Evolutionary conservation across 2,329 filamentous ascomycete genomes (phyloP).

Genomic region (Furcasterigmium sp.): DNA sequence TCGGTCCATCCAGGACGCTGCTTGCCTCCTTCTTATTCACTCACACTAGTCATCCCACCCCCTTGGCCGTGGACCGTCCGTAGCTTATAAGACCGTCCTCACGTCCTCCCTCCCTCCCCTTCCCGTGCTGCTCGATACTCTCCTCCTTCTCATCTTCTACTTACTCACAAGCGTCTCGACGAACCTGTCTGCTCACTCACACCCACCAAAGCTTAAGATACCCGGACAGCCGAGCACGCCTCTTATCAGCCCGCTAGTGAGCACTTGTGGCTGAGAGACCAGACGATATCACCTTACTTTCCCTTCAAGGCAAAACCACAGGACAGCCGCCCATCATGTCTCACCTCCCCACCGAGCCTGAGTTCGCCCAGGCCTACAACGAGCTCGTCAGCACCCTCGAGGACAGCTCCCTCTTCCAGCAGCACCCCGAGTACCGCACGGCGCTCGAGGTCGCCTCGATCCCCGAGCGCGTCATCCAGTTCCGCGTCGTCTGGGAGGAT

Average conservation of each 20-base stretch:
- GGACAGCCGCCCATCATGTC: constrained; percentile 54
- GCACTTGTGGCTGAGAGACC: background rate
- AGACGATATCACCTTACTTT: background rate
- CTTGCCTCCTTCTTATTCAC: background rate
- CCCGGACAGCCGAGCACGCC: no score
- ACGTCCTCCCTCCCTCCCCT: background rate
- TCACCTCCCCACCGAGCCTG: constrained; percentile 81
- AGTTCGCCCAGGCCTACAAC: constrained; percentile 98
- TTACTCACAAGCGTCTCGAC: no score
- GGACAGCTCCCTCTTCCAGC: constrained; percentile 85
- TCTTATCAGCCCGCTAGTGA: background rate
- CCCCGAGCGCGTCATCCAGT: constrained; percentile 94
- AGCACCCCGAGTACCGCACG: constrained; percentile 91
- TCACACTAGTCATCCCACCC: background rate
- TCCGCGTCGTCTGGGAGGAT: constrained; percentile 95
- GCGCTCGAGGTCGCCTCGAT: constrained; percentile 84
- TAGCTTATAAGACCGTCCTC: background rate
- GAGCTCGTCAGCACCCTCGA: constrained; percentile 94
- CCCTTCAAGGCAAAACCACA: background rate
- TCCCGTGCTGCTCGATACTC: no score
- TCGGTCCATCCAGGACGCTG: no score
- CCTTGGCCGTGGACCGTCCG: no score
- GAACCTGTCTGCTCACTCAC: background rate
- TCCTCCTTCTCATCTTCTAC: background rate
- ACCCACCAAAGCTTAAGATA: background rate